Evolutionary conservation across 768 basidiomycete species (phyloP).

Genomic region (Agaricus bisporus): DNA sequence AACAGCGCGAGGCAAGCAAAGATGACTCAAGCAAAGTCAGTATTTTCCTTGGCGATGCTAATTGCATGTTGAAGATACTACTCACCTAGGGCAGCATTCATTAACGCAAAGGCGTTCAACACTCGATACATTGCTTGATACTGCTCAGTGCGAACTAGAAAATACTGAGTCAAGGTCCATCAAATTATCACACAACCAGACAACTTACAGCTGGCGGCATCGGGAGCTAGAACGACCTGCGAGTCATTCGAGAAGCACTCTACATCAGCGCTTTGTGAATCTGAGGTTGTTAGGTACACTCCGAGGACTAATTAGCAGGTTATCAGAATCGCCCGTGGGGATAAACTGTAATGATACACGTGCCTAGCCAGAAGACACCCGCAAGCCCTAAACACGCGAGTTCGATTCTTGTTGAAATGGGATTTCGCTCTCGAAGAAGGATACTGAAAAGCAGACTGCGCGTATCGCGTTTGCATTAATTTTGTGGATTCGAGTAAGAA

Average conservation of each 20-base stretch:
- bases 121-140: constrained; percentile 89
- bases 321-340: constrained; percentile 12
- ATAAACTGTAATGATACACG: constrained; percentile 18
- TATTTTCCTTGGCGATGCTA: neutral
- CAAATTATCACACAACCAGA: neutral
- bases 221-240: constrained; percentile 43
- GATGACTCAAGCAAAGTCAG: constrained; percentile 25
- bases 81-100: constrained; percentile 70
- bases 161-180: constrained; percentile 3
- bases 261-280: constrained; percentile 72
- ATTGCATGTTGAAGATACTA: constrained; percentile 9
- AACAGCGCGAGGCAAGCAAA: constrained; percentile 31
- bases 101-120: constrained; percentile 71
- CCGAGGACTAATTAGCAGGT: constrained; percentile 53
- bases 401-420: constrained; percentile 75
- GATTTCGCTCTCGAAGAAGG: constrained; percentile 61
- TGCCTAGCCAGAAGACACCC: constrained; percentile 78
- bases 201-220: constrained; percentile 59
- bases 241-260: constrained; percentile 64
- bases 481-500: neutral
- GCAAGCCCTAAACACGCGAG: constrained; percentile 63
- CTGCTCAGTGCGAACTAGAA: constrained; percentile 73
- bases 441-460: constrained; percentile 59
- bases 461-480: neutral
- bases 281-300: constrained; percentile 66